phyloP scores from a whole-genome alignment of 2,329 filamentous ascomycete species.

The Ambrosiella cleistominuta region DNA sequence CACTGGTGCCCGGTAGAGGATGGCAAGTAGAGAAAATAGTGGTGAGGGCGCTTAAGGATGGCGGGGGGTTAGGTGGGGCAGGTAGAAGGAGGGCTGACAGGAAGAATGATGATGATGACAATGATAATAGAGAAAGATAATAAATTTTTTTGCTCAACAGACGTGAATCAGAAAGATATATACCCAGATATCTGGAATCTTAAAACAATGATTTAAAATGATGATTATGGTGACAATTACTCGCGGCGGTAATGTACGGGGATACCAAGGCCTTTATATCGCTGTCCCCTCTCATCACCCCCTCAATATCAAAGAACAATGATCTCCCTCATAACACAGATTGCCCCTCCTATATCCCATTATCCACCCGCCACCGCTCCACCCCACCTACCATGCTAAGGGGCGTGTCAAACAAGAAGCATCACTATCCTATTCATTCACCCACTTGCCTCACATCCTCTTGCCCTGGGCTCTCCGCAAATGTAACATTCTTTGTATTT shows the following conservation, averaged over 20 bases:
- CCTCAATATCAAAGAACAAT: neutral
- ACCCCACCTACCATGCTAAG: neutral
- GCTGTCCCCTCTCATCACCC: too few relatives aligned
- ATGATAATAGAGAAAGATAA: neutral
- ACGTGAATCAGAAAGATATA: too few relatives aligned
- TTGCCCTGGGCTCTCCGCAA: too few relatives aligned
- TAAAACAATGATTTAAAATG: too few relatives aligned
- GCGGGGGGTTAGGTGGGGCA: neutral
- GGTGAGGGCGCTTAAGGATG: neutral
- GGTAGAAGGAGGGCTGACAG: neutral
- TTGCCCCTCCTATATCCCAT: neutral
- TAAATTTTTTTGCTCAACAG: too few relatives aligned
- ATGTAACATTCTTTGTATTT: too few relatives aligned
- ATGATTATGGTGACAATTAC: too few relatives aligned
- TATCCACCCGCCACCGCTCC: neutral
- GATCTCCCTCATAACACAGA: neutral
- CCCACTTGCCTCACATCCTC: neutral
- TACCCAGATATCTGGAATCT: too few relatives aligned
- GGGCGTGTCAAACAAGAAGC: neutral
- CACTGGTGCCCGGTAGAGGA: neutral
- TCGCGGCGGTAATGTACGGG: too few relatives aligned
- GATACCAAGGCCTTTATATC: too few relatives aligned
- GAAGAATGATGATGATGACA: neutral
- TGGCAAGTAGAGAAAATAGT: neutral
- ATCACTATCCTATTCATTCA: neutral